Conservation (phyloP, 176 grass and related monocot species). For the Musa acuminata region DNA sequence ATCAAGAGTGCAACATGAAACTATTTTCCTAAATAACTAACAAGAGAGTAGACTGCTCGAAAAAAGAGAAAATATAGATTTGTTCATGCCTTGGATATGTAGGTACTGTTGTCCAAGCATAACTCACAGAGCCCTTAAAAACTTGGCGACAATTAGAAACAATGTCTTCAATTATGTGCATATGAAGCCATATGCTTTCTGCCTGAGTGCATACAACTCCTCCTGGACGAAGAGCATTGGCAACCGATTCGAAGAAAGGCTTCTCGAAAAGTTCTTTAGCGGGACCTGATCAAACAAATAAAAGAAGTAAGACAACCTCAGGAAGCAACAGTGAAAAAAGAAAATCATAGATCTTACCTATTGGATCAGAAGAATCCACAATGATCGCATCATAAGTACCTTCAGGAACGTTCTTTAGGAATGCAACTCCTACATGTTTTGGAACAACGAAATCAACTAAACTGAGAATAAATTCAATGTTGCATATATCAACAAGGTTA, state of each 20-base stretch:
- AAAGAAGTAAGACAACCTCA: not conserved
- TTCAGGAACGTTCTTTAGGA: slow-evolving; percentile 60
- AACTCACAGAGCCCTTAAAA: slow-evolving; percentile 95
- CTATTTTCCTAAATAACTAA: not conserved
- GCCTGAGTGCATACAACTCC: slow-evolving; percentile 93
- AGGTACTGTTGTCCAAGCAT: slow-evolving; percentile 97
- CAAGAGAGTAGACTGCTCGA: not conserved
- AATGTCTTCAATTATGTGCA: slow-evolving; percentile 98
- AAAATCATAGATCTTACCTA: slow-evolving; percentile 31
- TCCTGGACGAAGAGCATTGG: slow-evolving; percentile 65
- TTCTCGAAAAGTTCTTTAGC: slow-evolving; percentile 98
- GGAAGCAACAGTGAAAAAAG: not conserved
- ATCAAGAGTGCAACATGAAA: not conserved
- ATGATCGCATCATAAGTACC: slow-evolving; percentile 90
- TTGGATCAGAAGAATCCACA: slow-evolving; percentile 90
- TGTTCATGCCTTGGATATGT: slow-evolving; percentile 78
- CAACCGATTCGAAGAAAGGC: slow-evolving; percentile 79
- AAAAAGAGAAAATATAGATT: not conserved
- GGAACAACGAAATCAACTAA: slow-evolving; percentile 10
- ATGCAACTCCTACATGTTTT: slow-evolving; percentile 57
- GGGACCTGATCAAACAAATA: slow-evolving; percentile 36
- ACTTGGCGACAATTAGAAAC: slow-evolving; percentile 55
- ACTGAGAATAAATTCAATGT: slow-evolving; percentile 5
- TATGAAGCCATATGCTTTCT: slow-evolving; percentile 98
- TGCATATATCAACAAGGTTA: too few species aligned